Evolutionary conservation across 2,329 filamentous ascomycete genomes (phyloP), one percentile per base, ranked within the genome.

Genomic region (Dryadomyces quercivorus): DNA sequence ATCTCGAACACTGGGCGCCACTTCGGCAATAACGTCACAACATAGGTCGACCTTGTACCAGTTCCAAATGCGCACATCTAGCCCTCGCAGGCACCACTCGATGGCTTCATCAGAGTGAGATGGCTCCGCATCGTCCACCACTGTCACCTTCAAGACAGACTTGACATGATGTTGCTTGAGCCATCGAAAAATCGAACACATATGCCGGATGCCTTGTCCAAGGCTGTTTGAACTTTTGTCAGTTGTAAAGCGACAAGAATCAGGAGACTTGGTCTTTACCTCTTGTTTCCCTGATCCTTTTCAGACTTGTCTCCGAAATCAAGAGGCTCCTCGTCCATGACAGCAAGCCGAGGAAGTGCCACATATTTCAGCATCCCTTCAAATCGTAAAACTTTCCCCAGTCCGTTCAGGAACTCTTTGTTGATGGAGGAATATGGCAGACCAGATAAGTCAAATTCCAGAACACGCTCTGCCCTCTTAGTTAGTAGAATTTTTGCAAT

Each of bases 31-130:
- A 43, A 57, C 53, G 16, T 57, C 51, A 47, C 26, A 40, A 42
- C 56, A 57, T 9, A 57, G 47, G 16, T 57, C 56, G 16, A 51
- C n/a, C 47, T 50, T 55, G 31, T 44, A 55, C 56, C 56, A 57
- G 50, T 55, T 55, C 52, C 52, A 57, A 18, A 46, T 42, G n/a
- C 47, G 50, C 4, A 57, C 50, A n/a, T 55, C 40, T 3, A 57
- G 44, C 5, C 53, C 51, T 1, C 3, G 3, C 26, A 57, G 40
- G 20, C 53, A 55, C 15, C 5, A 10, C 26, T 57, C 56, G n/a
- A 57, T 55, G n/a, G 45, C 50, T 20, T 57, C 50, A 22, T 55
- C 56, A 4, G 50, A 55, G 44, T 55, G 56, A 1, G 53, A 51
- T 10, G 50, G 52, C 20, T 56, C 51, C 5, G 8, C 46, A 12